These are phyloP conservation scores for Pseudozyma thailandica DNA, from an alignment of 1,284 basidiomycete species.

Conservation along the genomic window DNA sequence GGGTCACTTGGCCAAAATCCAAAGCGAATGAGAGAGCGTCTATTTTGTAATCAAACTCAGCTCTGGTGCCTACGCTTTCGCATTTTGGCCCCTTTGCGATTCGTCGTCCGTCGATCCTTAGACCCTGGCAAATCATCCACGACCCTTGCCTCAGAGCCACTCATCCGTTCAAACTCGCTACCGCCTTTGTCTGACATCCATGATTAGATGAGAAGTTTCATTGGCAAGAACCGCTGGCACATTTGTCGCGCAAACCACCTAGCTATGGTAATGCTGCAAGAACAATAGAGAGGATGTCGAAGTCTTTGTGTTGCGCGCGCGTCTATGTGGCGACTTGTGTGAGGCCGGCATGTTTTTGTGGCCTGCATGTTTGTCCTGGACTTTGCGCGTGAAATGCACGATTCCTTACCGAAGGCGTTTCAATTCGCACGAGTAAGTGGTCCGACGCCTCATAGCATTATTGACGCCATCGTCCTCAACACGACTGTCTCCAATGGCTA, in stretches of 20 bases:
- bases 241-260: too few relatives aligned
- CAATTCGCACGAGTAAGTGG: background rate
- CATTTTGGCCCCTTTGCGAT: slow-evolving; percentile 3
- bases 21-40: slow-evolving; percentile 18
- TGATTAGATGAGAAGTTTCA: too few relatives aligned
- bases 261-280: too few relatives aligned
- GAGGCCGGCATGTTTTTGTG: background rate
- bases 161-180: too few relatives aligned
- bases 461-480: too few relatives aligned
- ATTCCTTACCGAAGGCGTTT: background rate
- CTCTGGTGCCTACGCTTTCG: slow-evolving; percentile 1
- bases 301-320: too few relatives aligned
- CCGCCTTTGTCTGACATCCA: too few relatives aligned
- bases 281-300: too few relatives aligned
- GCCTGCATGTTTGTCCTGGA: background rate
- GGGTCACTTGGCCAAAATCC: background rate
- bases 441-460: too few relatives aligned
- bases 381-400: slow-evolving; percentile 44
- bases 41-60: slow-evolving; percentile 33
- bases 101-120: slow-evolving; percentile 12
- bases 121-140: slow-evolving; percentile 4
- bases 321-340: background rate
- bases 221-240: too few relatives aligned
- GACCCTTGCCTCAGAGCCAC: too few relatives aligned
- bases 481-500: too few relatives aligned